Percentiles rank a stretch among this genome's conserved stretches.
Conservation (phyloP, 1,139 yeast genomes). For the Blastobotrys ciferrii region DNA sequence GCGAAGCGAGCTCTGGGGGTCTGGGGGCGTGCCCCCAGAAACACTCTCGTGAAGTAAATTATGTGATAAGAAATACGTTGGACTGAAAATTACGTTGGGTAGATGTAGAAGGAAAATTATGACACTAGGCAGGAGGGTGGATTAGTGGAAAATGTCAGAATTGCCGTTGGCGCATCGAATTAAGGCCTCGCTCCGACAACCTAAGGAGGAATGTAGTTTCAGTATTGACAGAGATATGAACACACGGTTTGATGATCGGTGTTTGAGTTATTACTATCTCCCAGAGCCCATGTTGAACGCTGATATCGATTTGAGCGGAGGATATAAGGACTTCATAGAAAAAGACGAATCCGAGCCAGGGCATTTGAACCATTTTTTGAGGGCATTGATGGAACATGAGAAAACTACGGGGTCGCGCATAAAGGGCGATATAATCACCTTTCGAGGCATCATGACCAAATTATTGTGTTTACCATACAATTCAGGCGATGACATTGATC, state of each 20-base stretch:
- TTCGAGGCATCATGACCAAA: slow-evolving; percentile 77
- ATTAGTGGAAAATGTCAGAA: slow-evolving; percentile 7
- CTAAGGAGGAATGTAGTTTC: slow-evolving; percentile 64
- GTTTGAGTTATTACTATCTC: slow-evolving; percentile 67
- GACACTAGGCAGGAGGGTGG: background rate
- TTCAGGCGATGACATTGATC: slow-evolving; percentile 54
- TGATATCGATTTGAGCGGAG: slow-evolving; percentile 60
- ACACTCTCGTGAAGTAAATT: no score
- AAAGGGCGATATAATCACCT: slow-evolving; percentile 69
- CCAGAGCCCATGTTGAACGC: slow-evolving; percentile 62
- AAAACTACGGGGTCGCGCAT: slow-evolving; percentile 44
- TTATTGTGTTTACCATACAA: slow-evolving; percentile 62
- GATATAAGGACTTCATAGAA: slow-evolving; percentile 56
- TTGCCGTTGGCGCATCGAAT: slow-evolving; percentile 33
- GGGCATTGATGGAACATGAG: slow-evolving; percentile 58
- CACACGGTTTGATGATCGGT: slow-evolving; percentile 50
- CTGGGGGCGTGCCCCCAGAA: no score
- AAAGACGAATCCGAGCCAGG: slow-evolving; percentile 54
- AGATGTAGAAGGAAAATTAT: background rate
- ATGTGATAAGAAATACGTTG: no score
- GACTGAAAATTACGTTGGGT: background rate
- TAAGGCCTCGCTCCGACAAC: slow-evolving; percentile 53
- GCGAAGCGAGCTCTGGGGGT: no score
- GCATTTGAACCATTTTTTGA: slow-evolving; percentile 55
- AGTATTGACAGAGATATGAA: slow-evolving; percentile 54